phyloP scores from a whole-genome alignment of 768 basidiomycete genomes.

The Erythrobasidium yunnanense region DNA sequence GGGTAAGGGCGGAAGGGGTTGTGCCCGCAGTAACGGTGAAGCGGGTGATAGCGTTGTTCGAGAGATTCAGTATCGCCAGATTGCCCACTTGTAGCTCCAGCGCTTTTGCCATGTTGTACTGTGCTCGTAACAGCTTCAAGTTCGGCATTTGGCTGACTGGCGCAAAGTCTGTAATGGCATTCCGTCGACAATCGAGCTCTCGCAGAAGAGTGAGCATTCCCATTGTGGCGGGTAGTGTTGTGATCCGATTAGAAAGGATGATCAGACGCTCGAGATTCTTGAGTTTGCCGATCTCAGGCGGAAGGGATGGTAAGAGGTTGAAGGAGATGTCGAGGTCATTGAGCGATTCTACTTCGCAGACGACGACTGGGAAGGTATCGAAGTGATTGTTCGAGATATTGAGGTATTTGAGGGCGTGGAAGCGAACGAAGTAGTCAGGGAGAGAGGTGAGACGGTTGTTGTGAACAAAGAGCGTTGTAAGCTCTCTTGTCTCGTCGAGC shows the following conservation, averaged over 20 bases:
- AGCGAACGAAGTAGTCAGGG: conserved; percentile 69
- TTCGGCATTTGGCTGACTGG: conserved; percentile 58
- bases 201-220: conserved; percentile 52
- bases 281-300: conserved; percentile 65
- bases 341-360: conserved; percentile 62
- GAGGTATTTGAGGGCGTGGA: conserved; percentile 60
- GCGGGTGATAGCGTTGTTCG: conserved; percentile 75
- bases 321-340: conserved; percentile 86
- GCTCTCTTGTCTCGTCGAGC: conserved; percentile 61
- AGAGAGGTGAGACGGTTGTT: conserved; percentile 84
- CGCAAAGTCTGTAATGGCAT: conserved; percentile 65
- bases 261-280: conserved; percentile 58
- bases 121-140: conserved; percentile 59
- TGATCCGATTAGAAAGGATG: conserved; percentile 75
- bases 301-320: conserved; percentile 73
- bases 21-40: conserved; percentile 50
- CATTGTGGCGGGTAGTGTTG: conserved; percentile 58
- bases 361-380: conserved; percentile 57
- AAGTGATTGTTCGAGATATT: conserved; percentile 98
- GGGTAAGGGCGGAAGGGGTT: conserved; percentile 50
- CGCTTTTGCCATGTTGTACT: conserved; percentile 70
- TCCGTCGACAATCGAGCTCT: conserved; percentile 73
- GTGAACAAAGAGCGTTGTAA: conserved; percentile 62
- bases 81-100: conserved; percentile 66
- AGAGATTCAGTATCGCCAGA: conserved; percentile 59